Evolutionary conservation across 1,284 basidiomycete genomes (phyloP).

Genomic region (Jaminaea rosea): DNA sequence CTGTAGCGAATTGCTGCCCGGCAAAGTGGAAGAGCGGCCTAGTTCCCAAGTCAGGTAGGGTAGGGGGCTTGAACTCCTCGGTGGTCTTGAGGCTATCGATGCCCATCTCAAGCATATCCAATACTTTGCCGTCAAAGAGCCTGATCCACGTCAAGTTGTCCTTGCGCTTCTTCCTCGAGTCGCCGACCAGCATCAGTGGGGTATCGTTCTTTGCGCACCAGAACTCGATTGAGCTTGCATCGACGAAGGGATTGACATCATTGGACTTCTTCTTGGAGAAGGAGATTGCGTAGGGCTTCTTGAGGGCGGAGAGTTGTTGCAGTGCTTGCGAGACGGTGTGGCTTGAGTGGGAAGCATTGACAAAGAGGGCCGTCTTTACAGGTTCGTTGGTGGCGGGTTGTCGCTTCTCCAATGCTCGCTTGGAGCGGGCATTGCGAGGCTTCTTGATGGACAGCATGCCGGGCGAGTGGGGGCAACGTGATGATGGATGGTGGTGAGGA

Average conservation of each 20-base stretch:
- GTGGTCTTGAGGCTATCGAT: constrained; percentile 72
- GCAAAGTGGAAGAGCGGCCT: constrained; percentile 92
- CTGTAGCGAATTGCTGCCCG: constrained; percentile 50
- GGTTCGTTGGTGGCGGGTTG: constrained; percentile 78
- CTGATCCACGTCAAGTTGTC: constrained; percentile 76
- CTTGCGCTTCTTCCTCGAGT: constrained; percentile 89
- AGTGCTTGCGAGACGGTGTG: constrained; percentile 70
- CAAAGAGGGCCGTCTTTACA: constrained; percentile 73
- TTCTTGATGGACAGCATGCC: constrained; percentile 52
- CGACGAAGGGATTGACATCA: constrained; percentile 80
- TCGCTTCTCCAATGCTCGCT: constrained; percentile 76
- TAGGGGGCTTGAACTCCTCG: constrained; percentile 59
- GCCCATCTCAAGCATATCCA: constrained; percentile 93
- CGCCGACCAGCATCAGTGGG: constrained; percentile 77
- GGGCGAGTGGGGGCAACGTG: neutral
- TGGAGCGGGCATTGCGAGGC: constrained; percentile 94
- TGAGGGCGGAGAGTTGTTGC: constrained; percentile 56
- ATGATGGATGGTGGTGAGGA: too few relatives aligned
- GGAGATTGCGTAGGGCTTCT: constrained; percentile 61
- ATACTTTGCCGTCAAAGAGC: constrained; percentile 74
- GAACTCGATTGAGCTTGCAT: constrained; percentile 71
- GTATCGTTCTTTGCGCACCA: constrained; percentile 93
- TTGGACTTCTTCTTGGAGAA: constrained; percentile 82
- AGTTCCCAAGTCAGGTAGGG: constrained; percentile 8
- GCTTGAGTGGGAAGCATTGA: constrained; percentile 75